phyloP scores from a whole-genome alignment of 257 asterid species.

The Gentiana straminea region DNA sequence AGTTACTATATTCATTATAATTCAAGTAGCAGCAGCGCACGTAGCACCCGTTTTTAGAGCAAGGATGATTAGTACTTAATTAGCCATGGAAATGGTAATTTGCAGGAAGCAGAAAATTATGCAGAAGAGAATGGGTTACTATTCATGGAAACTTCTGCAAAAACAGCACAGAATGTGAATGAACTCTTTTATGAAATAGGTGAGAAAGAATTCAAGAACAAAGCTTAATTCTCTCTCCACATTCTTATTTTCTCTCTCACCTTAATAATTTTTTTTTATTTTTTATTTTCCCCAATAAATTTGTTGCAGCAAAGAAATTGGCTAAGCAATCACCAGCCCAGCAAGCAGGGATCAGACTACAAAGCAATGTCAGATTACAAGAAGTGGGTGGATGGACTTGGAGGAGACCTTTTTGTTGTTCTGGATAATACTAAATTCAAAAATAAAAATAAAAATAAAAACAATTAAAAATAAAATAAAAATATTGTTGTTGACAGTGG shows the following conservation, averaged over 20 bases:
- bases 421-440: slow-evolving; percentile 2
- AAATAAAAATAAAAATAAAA: too few relatives aligned
- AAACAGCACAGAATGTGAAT: slow-evolving; percentile 23
- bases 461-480: too few relatives aligned
- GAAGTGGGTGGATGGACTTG: not conserved
- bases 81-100: too few relatives aligned
- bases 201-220: not conserved
- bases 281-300: not conserved
- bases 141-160: slow-evolving; percentile 24
- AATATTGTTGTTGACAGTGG: slow-evolving; percentile 58
- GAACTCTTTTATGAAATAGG: slow-evolving; percentile 21
- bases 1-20: too few relatives aligned
- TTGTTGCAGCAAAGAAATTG: slow-evolving; percentile 18
- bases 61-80: too few relatives aligned
- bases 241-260: not conserved
- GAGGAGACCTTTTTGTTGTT: slow-evolving; percentile 18
- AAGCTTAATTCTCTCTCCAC: not conserved
- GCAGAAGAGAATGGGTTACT: slow-evolving; percentile 20
- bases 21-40: too few relatives aligned
- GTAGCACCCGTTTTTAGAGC: too few relatives aligned
- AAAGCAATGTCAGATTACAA: not conserved
- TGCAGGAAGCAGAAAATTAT: slow-evolving; percentile 22
- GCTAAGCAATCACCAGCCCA: slow-evolving; percentile 10
- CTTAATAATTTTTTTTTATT: not conserved
- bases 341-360: slow-evolving; percentile 18